Conservation (phyloP, 495 filamentous ascomycete genomes). For the Lophium mytilinum region DNA sequence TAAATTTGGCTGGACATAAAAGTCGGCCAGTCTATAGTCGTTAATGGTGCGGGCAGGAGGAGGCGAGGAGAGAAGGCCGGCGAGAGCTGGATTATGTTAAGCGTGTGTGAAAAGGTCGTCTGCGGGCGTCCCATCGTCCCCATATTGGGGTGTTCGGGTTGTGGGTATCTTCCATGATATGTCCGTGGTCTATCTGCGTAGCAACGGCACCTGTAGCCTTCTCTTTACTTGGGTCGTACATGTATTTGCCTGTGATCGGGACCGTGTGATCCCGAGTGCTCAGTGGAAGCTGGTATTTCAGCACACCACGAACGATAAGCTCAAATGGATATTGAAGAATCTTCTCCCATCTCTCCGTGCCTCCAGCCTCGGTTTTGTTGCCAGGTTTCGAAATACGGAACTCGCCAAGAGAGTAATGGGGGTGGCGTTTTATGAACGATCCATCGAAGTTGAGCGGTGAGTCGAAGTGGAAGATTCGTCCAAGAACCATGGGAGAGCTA, state of each 20-base stretch:
- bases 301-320: slow-evolving; percentile 76
- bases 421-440: slow-evolving; percentile 64
- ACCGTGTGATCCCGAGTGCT: slow-evolving; percentile 32
- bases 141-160: not conserved
- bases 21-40: not conserved
- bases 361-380: slow-evolving; percentile 79
- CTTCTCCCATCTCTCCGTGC: slow-evolving; percentile 82
- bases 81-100: too few species aligned
- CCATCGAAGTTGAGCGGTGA: slow-evolving; percentile 80
- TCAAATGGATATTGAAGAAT: slow-evolving; percentile 88
- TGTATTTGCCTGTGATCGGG: slow-evolving; percentile 9
- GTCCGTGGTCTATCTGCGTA: not conserved
- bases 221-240: slow-evolving; percentile 20
- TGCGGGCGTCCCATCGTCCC: not conserved
- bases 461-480: slow-evolving; percentile 78
- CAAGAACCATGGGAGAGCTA: slow-evolving; percentile 78
- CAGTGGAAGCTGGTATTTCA: slow-evolving; percentile 84
- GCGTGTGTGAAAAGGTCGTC: not conserved
- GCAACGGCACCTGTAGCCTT: slow-evolving; percentile 4
- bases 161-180: not conserved
- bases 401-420: slow-evolving; percentile 66
- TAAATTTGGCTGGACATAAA: not conserved
- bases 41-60: not conserved
- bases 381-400: slow-evolving; percentile 74
- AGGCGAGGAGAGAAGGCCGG: not conserved